These are phyloP conservation scores for Musa balbisiana DNA, from an alignment of 202 grass and related monocot species.

Conservation along the genomic window DNA sequence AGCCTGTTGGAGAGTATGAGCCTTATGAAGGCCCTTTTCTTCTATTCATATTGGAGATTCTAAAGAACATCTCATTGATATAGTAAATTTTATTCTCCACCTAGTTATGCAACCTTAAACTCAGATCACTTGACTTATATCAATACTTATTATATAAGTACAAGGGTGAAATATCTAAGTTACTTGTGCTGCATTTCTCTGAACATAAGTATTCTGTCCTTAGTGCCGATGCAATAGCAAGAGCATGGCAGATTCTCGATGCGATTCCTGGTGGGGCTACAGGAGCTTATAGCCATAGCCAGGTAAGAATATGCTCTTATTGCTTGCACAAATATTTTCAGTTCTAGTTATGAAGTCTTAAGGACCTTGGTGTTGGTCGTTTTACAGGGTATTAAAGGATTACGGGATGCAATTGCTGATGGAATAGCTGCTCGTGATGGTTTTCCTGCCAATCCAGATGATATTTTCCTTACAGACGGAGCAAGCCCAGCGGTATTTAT, in stretches of 20 bases:
- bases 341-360: slow-evolving; percentile 12
- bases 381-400: slow-evolving; percentile 81
- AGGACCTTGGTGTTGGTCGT: slow-evolving; percentile 13
- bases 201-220: slow-evolving; percentile 14
- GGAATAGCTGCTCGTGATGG: slow-evolving; percentile 81
- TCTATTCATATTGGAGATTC: background rate
- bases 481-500: slow-evolving; percentile 78
- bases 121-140: background rate
- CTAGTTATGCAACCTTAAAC: background rate
- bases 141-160: background rate
- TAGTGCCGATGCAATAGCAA: slow-evolving; percentile 92
- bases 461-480: slow-evolving; percentile 90
- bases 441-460: slow-evolving; percentile 67
- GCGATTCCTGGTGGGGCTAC: slow-evolving; percentile 75
- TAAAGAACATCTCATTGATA: background rate
- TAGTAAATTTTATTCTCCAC: background rate
- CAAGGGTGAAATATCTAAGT: slow-evolving; percentile 1
- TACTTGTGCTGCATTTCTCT: slow-evolving; percentile 6
- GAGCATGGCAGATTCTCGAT: slow-evolving; percentile 85
- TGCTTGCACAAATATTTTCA: slow-evolving; percentile 30
- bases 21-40: background rate
- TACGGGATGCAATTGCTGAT: slow-evolving; percentile 83
- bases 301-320: slow-evolving; percentile 36
- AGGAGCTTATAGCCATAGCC: slow-evolving; percentile 90
- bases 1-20: background rate